Conservation (phyloP, 768 basidiomycete genomes). For the Suillus americanus region DNA sequence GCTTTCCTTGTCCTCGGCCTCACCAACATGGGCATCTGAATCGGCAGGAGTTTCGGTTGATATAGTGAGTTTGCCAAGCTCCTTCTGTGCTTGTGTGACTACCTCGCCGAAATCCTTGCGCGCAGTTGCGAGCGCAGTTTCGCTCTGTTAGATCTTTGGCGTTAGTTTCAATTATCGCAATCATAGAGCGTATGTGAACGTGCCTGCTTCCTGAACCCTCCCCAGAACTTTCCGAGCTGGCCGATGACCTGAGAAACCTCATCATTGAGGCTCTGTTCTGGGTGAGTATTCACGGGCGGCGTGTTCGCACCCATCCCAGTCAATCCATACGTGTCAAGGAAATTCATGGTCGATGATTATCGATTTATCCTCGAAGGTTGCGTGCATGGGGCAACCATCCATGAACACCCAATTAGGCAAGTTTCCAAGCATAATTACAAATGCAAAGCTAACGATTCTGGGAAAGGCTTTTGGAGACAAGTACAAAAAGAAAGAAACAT, state of each 20-base stretch:
- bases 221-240: conserved; percentile 87
- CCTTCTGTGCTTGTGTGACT: conserved; percentile 78
- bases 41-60: conserved; percentile 27
- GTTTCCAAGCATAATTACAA: neutral
- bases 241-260: conserved; percentile 89
- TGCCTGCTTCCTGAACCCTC: conserved; percentile 87
- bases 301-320: conserved; percentile 42
- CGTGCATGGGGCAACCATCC: neutral
- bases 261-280: conserved; percentile 69
- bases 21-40: conserved; percentile 6
- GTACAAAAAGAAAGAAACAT: neutral
- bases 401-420: conserved; percentile 9
- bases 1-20: conserved; percentile 10
- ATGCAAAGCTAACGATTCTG: neutral
- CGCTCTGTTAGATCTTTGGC: conserved; percentile 49
- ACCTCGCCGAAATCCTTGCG: conserved; percentile 71
- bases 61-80: conserved; percentile 59
- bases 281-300: conserved; percentile 39
- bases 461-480: neutral
- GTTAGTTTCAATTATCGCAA: neutral
- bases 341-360: conserved; percentile 53
- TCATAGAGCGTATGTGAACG: conserved; percentile 20
- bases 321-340: conserved; percentile 69
- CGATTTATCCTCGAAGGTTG: neutral
- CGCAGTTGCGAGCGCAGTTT: conserved; percentile 64